Evolutionary conservation across 164 flowering plant genomes (phyloP).

Genomic region (Vitis rotundifolia): DNA sequence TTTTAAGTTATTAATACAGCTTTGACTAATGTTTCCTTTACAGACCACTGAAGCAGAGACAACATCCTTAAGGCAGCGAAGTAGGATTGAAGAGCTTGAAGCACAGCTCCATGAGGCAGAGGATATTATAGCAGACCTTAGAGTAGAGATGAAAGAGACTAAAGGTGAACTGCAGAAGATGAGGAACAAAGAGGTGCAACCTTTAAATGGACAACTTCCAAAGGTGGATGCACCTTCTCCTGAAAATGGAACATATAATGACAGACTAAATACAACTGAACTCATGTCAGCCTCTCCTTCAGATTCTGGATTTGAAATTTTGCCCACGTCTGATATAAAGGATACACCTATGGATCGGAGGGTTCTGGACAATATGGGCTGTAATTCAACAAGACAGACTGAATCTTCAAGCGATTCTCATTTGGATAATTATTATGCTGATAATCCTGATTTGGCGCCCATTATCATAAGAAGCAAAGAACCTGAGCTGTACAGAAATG

Average conservation of each 20-base stretch:
- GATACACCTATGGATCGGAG: slow-evolving; percentile 17
- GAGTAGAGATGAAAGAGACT: slow-evolving; percentile 27
- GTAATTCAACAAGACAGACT: slow-evolving; percentile 11
- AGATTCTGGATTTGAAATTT: slow-evolving; percentile 15
- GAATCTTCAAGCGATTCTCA: slow-evolving; percentile 14
- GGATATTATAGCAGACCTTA: slow-evolving; percentile 37
- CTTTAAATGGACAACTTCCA: slow-evolving; percentile 15
- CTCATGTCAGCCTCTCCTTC: slow-evolving; percentile 13
- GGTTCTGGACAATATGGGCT: slow-evolving; percentile 17
- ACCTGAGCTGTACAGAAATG: slow-evolving; percentile 59
- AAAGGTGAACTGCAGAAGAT: slow-evolving; percentile 25
- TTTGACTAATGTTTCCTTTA: slow-evolving; percentile 3
- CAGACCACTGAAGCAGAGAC: slow-evolving; percentile 52
- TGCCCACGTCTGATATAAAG: slow-evolving; percentile 18
- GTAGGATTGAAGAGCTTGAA: slow-evolving; percentile 58
- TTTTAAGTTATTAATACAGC: background rate
- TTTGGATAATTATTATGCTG: slow-evolving; percentile 18
- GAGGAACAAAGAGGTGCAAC: slow-evolving; percentile 17
- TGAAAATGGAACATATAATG: slow-evolving; percentile 14
- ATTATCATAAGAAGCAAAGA: slow-evolving; percentile 58
- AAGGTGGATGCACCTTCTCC: slow-evolving; percentile 12
- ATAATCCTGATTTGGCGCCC: slow-evolving; percentile 51
- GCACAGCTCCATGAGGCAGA: slow-evolving; percentile 66
- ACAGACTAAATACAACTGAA: slow-evolving; percentile 15
- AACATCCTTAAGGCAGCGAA: slow-evolving; percentile 37